A percentile compares a stretch with the other conserved stretches of the same genome.
Conservation (phyloP, 768 basidiomycete genomes). For the Leccinellum luteum region DNA sequence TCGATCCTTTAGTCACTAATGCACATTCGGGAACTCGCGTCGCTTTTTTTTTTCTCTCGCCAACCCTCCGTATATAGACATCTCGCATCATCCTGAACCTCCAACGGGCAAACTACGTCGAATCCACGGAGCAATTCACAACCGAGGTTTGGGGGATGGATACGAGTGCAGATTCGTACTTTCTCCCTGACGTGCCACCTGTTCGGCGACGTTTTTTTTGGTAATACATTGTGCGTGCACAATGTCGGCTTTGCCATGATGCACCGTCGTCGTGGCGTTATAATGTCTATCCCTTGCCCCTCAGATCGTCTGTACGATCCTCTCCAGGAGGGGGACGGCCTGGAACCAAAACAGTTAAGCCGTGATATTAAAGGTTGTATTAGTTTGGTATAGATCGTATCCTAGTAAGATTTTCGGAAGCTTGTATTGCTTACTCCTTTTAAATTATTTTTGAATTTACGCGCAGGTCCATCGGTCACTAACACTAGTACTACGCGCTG, state of each 20-base stretch:
- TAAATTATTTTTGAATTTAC: not conserved
- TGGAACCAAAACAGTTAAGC: not conserved
- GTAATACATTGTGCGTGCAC: not conserved
- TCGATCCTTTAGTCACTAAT: not conserved
- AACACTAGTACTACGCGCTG: no score
- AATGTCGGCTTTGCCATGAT: not conserved
- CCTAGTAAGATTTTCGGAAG: not conserved
- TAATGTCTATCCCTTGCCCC: not conserved
- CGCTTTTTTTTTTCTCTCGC: not conserved
- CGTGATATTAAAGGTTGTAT: not conserved
- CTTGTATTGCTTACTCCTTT: not conserved
- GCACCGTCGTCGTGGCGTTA: not conserved
- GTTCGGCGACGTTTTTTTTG: not conserved
- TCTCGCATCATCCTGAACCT: not conserved
- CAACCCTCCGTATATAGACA: not conserved
- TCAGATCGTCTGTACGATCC: no score
- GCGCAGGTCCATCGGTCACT: not conserved
- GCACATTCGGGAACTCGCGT: not conserved
- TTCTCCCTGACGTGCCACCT: constrained; percentile 2
- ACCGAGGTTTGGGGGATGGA: constrained; percentile 4
- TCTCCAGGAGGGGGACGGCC: no score
- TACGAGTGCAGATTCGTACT: constrained; percentile 14
- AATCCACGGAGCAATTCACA: not conserved
- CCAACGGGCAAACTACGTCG: not conserved
- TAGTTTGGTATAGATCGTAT: not conserved